A percentile compares a stretch with the other conserved stretches of the same genome.
phyloP scores from a whole-genome alignment of 2,329 filamentous ascomycete species.

The Neofusicoccum umdonicola region DNA sequence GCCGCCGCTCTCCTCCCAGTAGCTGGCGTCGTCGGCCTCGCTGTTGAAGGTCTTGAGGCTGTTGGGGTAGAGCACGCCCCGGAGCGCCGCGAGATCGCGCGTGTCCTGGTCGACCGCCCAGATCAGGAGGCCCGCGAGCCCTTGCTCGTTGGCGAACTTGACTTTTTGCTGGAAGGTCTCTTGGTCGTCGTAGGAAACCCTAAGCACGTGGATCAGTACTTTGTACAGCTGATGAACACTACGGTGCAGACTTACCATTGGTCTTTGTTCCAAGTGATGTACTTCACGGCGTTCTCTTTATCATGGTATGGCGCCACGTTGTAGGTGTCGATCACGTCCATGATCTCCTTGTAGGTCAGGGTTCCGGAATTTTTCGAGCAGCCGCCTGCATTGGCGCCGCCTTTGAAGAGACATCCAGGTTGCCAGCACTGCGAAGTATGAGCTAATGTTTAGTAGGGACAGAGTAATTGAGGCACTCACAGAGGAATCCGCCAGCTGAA shows the following conservation, averaged over 20 bases:
- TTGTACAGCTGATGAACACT: neutral
- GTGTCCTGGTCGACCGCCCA: neutral
- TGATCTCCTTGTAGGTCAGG: conserved; percentile 38
- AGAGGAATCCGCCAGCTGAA: conserved; percentile 23
- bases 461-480: neutral
- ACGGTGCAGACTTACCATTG: conserved; percentile 26
- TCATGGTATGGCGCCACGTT: conserved; percentile 26
- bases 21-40: neutral
- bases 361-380: conserved; percentile 33
- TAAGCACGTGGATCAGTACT: neutral
- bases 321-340: conserved; percentile 26
- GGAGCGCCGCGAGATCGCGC: neutral
- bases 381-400: conserved; percentile 24
- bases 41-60: neutral
- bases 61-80: neutral
- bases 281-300: conserved; percentile 32
- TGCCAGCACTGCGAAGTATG: conserved; percentile 19
- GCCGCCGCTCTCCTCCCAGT: neutral
- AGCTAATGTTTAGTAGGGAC: neutral
- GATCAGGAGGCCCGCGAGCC: conserved; percentile 30
- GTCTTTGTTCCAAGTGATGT: conserved; percentile 31
- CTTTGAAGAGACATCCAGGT: conserved; percentile 25
- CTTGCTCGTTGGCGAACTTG: conserved; percentile 31
- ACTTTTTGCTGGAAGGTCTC: conserved; percentile 36
- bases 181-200: conserved; percentile 41